phyloP scores from a whole-genome alignment of 306 rosid species.

The Parietaria judaica region DNA sequence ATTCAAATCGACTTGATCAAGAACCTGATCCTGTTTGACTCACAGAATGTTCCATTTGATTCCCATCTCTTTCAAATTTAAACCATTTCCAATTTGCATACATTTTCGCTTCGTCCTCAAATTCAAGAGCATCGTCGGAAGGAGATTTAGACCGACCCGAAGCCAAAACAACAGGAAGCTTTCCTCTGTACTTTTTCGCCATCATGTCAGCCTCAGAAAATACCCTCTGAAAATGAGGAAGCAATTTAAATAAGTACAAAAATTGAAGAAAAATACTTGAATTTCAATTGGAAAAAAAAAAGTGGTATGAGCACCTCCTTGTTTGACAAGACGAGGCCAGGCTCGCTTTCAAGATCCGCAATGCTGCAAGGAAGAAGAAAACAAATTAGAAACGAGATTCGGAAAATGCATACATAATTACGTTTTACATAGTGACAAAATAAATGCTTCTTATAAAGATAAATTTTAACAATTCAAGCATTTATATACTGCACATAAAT shows the following conservation, averaged over 20 bases:
- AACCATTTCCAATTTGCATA: conserved; percentile 93
- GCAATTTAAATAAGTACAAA: neutral
- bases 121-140: conserved; percentile 29
- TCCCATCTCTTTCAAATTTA: conserved; percentile 48
- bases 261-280: neutral
- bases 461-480: neutral
- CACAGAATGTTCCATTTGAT: conserved; percentile 5
- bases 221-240: conserved; percentile 41
- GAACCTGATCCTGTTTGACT: too few relatives aligned
- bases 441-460: too few relatives aligned
- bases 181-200: conserved; percentile 72
- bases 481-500: too few relatives aligned
- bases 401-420: neutral
- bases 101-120: conserved; percentile 51
- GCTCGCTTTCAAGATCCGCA: conserved; percentile 87
- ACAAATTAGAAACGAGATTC: conserved; percentile 2
- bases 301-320: conserved; percentile 42
- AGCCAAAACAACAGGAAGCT: conserved; percentile 33
- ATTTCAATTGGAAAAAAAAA: conserved; percentile 12
- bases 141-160: conserved; percentile 23
- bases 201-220: conserved; percentile 64
- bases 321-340: conserved; percentile 71
- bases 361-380: conserved; percentile 49
- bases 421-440: too few relatives aligned
- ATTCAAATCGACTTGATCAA: neutral